phyloP scores from a whole-genome alignment of 1,139 yeast genomes.

The Torulaspora pretoriensis region DNA sequence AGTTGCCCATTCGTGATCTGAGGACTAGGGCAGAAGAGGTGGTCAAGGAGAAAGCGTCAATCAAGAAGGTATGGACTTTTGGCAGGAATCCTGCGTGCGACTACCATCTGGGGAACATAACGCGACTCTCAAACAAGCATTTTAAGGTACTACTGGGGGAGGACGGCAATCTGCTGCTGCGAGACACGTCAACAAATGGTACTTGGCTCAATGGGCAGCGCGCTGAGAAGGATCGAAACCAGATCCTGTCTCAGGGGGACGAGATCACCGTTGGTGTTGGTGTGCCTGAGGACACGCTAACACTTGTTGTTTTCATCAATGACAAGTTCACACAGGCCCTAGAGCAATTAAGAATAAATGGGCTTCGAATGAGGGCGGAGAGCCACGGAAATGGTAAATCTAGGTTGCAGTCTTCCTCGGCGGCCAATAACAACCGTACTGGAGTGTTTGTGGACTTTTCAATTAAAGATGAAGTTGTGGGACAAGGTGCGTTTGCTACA shows the following conservation, averaged over 20 bases:
- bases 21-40: constrained; percentile 38
- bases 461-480: constrained; percentile 77
- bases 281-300: constrained; percentile 67
- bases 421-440: constrained; percentile 22
- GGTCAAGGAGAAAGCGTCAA: constrained; percentile 22
- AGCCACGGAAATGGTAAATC: constrained; percentile 5
- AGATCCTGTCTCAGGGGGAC: constrained; percentile 84
- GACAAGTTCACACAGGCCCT: constrained; percentile 40
- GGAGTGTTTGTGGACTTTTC: constrained; percentile 72
- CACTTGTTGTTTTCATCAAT: constrained; percentile 58
- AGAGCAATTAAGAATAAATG: constrained; percentile 20
- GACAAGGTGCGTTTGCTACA: constrained; percentile 96
- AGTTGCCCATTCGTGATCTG: constrained; percentile 46
- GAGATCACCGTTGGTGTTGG: constrained; percentile 90
- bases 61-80: constrained; percentile 59
- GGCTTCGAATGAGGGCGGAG: constrained; percentile 5
- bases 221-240: constrained; percentile 73
- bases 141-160: constrained; percentile 60
- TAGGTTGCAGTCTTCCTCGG: constrained; percentile 8
- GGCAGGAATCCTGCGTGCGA: constrained; percentile 69
- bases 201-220: constrained; percentile 75
- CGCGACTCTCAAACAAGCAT: constrained; percentile 73
- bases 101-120: constrained; percentile 58
- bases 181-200: constrained; percentile 82
- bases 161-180: constrained; percentile 57